Evolutionary conservation across 176 grass and related monocot genomes (phyloP).

Genomic region (Oryza coarctata): DNA sequence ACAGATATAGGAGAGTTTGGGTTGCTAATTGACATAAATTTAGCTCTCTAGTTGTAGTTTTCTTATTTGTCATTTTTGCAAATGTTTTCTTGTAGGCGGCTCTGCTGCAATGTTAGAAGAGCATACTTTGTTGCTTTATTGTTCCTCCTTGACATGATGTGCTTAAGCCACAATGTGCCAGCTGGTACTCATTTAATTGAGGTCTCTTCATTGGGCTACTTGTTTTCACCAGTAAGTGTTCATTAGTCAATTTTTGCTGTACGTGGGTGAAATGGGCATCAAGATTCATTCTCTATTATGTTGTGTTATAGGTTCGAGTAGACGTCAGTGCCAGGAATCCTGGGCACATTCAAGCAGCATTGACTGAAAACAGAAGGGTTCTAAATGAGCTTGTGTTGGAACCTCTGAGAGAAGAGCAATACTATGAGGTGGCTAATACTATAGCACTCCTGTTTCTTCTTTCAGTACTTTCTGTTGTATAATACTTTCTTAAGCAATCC

Average conservation of each 20-base stretch:
- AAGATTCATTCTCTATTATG: constrained; percentile 18
- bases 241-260: background rate
- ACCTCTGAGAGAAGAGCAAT: constrained; percentile 85
- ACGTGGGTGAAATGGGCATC: background rate
- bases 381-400: constrained; percentile 93
- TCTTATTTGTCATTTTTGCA: background rate
- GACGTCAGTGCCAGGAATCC: constrained; percentile 97
- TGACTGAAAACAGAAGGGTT: constrained; percentile 78
- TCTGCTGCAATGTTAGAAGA: background rate
- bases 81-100: background rate
- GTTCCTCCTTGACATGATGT: constrained; percentile 59
- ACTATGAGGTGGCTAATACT: constrained; percentile 72
- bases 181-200: constrained; percentile 98
- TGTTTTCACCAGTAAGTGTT: constrained; percentile 90
- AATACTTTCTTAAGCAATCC: constrained; percentile 17
- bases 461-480: constrained; percentile 13
- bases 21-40: background rate
- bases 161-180: constrained; percentile 77
- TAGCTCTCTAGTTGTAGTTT: background rate
- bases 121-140: background rate
- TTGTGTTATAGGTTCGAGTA: constrained; percentile 68
- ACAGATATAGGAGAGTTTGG: background rate
- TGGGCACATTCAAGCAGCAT: constrained; percentile 94
- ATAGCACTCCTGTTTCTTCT: background rate
- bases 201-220: constrained; percentile 79